Evolutionary conservation across 2,329 filamentous ascomycete species (phyloP), one percentile per base, ranked within the genome.

Genomic region (Microthyrium microscopicum): DNA sequence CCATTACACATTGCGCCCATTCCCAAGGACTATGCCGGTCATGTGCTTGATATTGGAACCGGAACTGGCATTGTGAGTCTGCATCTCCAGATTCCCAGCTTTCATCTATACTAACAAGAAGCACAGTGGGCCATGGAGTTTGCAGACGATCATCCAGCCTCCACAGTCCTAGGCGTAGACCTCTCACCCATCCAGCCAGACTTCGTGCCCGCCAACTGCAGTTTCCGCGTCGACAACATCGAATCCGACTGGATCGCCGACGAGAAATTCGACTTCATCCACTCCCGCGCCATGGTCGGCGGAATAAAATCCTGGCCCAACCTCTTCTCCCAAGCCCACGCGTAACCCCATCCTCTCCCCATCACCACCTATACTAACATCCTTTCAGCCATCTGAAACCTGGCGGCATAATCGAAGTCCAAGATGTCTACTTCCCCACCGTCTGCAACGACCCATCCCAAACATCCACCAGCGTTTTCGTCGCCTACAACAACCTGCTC

Each of bases 211-310:
- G 58, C 64, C 6, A 74, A 74, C 43, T 58, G 66, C 16, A 58
- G 56, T 5, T 73, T 73, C 50, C 54, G 70, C 35, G 60, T 75
- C 7, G 70, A 74, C 41, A 69, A 75, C 44, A 63, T 62, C 29
- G 66, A 73, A 40, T 58, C 66, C 29, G 59, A 67, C 6, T 77
- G 73, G 73, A 49, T 60, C 18, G 16, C 17, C 11, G 19, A 31
- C 5, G 19, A 63, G 34, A 49, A 48, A 11, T 73, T 69, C 44
- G 71, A 76, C 46, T 64, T 66, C 41, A 65, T 76, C 58, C 58
- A 66, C 60, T 46, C 61, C 46, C 46, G 64, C 42, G 44, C 64
- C 55, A 57, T 70, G 58, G 46, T 60, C 40, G 61, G 61, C 20
- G 60, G 62, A 11, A 58, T 78, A 29, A 56, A 59, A 8, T 57